Percentiles rank a stretch among this genome's conserved stretches.
These are phyloP conservation scores for Fusarium solani-melongenae DNA, from an alignment of 2,329 filamentous ascomycete genomes.

Conservation along the genomic window DNA sequence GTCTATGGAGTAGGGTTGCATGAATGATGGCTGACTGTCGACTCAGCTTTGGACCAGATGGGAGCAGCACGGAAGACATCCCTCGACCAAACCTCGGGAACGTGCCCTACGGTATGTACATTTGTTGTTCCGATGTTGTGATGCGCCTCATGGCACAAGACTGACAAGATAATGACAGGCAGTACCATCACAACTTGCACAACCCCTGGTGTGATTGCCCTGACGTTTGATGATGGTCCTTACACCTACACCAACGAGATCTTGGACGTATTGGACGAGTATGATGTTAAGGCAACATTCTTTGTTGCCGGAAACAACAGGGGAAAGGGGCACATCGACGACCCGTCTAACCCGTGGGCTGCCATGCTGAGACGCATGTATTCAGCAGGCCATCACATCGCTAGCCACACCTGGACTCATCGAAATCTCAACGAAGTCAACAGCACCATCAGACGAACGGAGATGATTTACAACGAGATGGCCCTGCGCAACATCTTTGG, in stretches of 20 bases:
- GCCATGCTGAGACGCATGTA: slow-evolving; percentile 55
- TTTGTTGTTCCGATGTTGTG: not conserved
- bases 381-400: slow-evolving; percentile 57
- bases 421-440: slow-evolving; percentile 53
- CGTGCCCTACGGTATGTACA: slow-evolving; percentile 52
- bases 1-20: not conserved
- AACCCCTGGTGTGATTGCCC: slow-evolving; percentile 51
- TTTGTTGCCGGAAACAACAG: slow-evolving; percentile 57
- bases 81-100: slow-evolving; percentile 47
- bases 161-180: slow-evolving; percentile 42
- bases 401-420: slow-evolving; percentile 61
- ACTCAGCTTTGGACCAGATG: slow-evolving; percentile 47
- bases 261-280: slow-evolving; percentile 51
- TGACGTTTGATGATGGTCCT: slow-evolving; percentile 62
- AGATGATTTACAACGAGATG: slow-evolving; percentile 59
- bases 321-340: slow-evolving; percentile 56
- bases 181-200: slow-evolving; percentile 51
- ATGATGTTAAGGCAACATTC: slow-evolving; percentile 52
- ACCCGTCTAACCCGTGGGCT: slow-evolving; percentile 47
- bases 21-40: slow-evolving; percentile 17
- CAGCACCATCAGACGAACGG: slow-evolving; percentile 47
- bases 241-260: slow-evolving; percentile 54
- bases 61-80: slow-evolving; percentile 46
- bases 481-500: slow-evolving; percentile 56
- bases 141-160: slow-evolving; percentile 7